Evolutionary conservation across 2,329 filamentous ascomycete species (phyloP).

Genomic region (Fusarium coicis): DNA sequence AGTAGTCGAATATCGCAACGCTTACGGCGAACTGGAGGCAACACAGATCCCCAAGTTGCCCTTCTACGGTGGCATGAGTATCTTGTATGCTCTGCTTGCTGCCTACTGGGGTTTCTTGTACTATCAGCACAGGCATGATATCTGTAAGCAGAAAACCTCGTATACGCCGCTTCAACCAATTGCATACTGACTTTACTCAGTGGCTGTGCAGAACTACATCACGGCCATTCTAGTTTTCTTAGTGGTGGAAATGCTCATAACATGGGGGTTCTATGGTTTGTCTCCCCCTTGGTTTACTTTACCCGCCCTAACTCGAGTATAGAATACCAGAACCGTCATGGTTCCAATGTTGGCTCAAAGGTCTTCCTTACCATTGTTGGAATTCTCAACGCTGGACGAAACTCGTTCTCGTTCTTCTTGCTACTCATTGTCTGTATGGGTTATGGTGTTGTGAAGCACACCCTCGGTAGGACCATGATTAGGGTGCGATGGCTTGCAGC

Average conservation of each 20-base stretch:
- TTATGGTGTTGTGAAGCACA: conserved; percentile 96
- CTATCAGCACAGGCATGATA: conserved; percentile 92
- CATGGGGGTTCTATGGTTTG: conserved; percentile 94
- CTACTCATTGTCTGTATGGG: conserved; percentile 99
- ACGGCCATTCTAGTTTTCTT: conserved; percentile 96
- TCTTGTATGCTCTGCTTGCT: conserved; percentile 89
- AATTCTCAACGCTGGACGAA: conserved; percentile 89
- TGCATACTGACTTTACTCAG: conserved; percentile 52
- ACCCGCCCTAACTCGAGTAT: conserved; percentile 46
- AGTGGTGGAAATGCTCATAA: conserved; percentile 96
- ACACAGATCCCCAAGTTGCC: conserved; percentile 97
- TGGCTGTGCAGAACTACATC: conserved; percentile 98
- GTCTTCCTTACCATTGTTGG: conserved; percentile 91
- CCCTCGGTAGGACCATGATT: conserved; percentile 91
- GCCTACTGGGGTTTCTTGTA: conserved; percentile 93
- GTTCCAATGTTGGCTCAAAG: conserved; percentile 84
- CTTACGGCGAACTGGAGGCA: conserved; percentile 94
- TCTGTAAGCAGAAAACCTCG: conserved; percentile 65
- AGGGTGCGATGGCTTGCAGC: conserved; percentile 91
- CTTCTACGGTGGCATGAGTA: conserved; percentile 94
- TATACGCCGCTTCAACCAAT: neutral
- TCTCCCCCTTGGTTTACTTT: neutral
- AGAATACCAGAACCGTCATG: conserved; percentile 94
- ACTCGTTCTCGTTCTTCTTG: conserved; percentile 98
- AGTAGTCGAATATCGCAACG: conserved; percentile 91